A percentile compares a stretch with the other conserved stretches of the same genome.
Conservation (phyloP, 2,329 filamentous ascomycete genomes). For the Colletotrichum sp. region DNA sequence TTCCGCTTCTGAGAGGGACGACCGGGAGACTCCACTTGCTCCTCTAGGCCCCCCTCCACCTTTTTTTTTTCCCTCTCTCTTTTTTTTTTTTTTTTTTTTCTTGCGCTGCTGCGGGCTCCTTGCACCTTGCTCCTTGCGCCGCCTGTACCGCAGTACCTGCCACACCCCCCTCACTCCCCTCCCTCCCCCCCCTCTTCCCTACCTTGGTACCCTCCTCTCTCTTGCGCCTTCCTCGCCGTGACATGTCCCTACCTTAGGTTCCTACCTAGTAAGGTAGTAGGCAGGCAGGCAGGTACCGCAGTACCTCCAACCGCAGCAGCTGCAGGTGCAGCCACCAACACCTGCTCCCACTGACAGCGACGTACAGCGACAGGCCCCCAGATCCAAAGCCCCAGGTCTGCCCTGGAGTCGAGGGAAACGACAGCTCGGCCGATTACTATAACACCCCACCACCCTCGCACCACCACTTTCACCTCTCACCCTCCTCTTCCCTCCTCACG, state of each 20-base stretch:
- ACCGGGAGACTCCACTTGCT: not conserved
- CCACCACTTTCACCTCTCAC: conserved; percentile 45
- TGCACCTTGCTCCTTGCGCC: not conserved
- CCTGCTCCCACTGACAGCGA: conserved; percentile 2
- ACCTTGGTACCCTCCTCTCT: not conserved
- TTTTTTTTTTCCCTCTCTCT: not conserved
- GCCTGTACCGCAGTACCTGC: not conserved
- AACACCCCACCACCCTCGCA: conserved; percentile 56
- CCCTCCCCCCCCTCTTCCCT: not conserved
- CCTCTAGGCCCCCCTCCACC: not conserved
- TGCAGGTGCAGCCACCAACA: not conserved
- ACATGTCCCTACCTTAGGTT: not conserved
- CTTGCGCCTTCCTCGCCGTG: not conserved
- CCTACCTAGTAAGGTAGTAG: not conserved
- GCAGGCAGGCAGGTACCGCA: not conserved
- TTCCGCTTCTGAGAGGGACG: not conserved
- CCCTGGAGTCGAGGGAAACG: not conserved
- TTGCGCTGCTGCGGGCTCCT: not conserved
- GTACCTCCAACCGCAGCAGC: not conserved
- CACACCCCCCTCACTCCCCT: not conserved
- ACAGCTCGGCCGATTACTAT: conserved; percentile 33
- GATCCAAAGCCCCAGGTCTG: not conserved
- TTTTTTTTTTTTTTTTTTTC: not conserved
- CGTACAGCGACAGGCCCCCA: not conserved
- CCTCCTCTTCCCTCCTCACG: conserved; percentile 57